Evolutionary conservation across 495 filamentous ascomycete genomes (phyloP), one percentile per base, ranked within the genome.

Genomic region (Talaromyces nanjingensis): DNA sequence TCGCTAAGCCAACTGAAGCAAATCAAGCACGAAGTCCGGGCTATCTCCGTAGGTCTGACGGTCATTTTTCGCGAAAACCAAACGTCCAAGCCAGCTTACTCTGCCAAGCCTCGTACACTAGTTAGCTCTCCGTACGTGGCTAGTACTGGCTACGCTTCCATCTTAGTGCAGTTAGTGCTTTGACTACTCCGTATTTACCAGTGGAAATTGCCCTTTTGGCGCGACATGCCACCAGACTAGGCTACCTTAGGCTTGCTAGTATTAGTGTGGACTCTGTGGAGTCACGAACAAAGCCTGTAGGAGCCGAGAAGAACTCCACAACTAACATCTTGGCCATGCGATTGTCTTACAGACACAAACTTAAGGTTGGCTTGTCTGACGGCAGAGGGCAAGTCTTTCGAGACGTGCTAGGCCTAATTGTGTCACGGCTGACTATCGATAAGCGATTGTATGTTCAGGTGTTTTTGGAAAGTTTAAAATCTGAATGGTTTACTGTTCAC

Each of bases 191-290:
- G 52, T 55, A 25, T 24, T 55, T 29, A 29, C 53, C 53, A 56
- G 53, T 56, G 53, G 53, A 29, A 56, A 20, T 27, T 29, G 20
- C 53, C 22, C 53, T 56, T 56, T 56, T 56, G 53, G 53, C 53
- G 53, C 53, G 53, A 56, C 53, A 56, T 56, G 0, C 27, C 29
- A 14, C 53, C 6, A 56, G 53, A 56, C 53, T 56, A 56, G 53
- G 22, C 53, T 49, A 49, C 45, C 16, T 20, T 20, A 12, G 18
- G 45, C 18, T 4, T 45, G 45, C n/a, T n/a, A n/a, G 16, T 11
- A 7, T 12, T 42, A 4, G 37, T 42, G 45, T 49, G 45, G 45
- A 49, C 5, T 20, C 6, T n/a, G 45, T 49, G 45, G 45, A 49
- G 18, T 20, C 6, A 49, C 45, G 8, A 9, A 49, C 45, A 49